phyloP scores from a whole-genome alignment of 441 rosid genomes.

The Jatropha podagrica region DNA sequence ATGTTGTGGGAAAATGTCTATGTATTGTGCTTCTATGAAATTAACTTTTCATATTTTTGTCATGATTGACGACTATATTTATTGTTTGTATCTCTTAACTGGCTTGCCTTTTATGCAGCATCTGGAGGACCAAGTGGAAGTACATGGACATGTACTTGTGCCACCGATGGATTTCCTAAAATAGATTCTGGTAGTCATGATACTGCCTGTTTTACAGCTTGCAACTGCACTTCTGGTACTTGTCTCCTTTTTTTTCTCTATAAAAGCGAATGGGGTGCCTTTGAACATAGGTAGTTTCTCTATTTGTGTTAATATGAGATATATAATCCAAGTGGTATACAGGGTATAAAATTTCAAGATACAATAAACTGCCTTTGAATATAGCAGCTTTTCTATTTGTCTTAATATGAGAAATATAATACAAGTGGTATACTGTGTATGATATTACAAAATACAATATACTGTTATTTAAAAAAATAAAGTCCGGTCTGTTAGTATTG shows the following conservation, averaged over 20 bases:
- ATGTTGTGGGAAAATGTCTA: neutral
- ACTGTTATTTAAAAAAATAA: no score
- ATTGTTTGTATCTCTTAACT: conserved; percentile 8
- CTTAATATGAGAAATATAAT: no score
- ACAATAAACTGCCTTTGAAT: no score
- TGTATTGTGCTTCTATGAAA: neutral
- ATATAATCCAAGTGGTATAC: no score
- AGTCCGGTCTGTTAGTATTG: neutral
- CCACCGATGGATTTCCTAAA: conserved; percentile 67
- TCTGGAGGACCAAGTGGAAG: conserved; percentile 38
- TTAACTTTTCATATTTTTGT: neutral
- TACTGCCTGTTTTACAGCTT: conserved; percentile 65
- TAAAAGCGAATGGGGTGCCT: no score
- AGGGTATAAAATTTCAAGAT: no score
- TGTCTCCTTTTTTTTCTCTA: conserved; percentile 1
- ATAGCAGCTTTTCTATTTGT: no score
- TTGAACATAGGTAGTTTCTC: no score
- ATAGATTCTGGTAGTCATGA: conserved; percentile 43
- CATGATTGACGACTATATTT: neutral
- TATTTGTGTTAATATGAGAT: no score
- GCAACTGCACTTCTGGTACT: conserved; percentile 90
- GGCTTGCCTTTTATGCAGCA: conserved; percentile 22
- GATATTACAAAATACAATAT: no score
- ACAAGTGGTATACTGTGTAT: no score
- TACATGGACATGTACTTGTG: conserved; percentile 74